Percentiles rank a stretch among this genome's conserved stretches.
phyloP scores from a whole-genome alignment of 148 eudicot genomes.

The Selenicereus undatus region DNA sequence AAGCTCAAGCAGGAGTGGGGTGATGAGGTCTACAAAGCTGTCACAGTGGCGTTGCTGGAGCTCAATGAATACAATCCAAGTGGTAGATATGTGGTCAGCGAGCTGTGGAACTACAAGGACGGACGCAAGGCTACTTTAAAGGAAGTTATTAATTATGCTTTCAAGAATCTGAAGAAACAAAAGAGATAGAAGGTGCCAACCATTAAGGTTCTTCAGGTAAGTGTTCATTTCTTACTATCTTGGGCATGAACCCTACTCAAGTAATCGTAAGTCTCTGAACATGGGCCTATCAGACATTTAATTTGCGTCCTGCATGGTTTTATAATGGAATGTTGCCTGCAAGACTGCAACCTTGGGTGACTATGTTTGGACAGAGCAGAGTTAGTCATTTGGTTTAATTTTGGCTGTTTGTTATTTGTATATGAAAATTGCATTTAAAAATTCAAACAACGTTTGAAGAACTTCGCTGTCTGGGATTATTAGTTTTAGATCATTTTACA shows the following conservation, averaged over 20 bases:
- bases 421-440: background rate
- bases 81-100: conserved; percentile 55
- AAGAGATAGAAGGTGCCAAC: conserved; percentile 24
- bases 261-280: background rate
- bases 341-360: background rate
- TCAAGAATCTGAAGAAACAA: conserved; percentile 46
- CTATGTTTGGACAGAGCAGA: background rate
- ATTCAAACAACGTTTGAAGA: background rate
- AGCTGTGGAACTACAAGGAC: conserved; percentile 74
- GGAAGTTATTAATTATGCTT: conserved; percentile 53
- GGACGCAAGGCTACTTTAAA: conserved; percentile 64
- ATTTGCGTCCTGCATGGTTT: background rate
- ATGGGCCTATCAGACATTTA: background rate
- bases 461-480: background rate
- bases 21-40: conserved; percentile 43
- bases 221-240: background rate
- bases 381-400: background rate
- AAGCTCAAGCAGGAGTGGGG: conserved; percentile 57
- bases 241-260: background rate
- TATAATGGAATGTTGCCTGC: background rate
- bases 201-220: background rate
- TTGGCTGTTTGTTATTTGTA: background rate
- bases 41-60: conserved; percentile 48
- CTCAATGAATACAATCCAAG: conserved; percentile 69
- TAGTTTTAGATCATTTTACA: background rate